phyloP scores from a whole-genome alignment of 2,329 filamentous ascomycete species.

The Dothistroma pini region DNA sequence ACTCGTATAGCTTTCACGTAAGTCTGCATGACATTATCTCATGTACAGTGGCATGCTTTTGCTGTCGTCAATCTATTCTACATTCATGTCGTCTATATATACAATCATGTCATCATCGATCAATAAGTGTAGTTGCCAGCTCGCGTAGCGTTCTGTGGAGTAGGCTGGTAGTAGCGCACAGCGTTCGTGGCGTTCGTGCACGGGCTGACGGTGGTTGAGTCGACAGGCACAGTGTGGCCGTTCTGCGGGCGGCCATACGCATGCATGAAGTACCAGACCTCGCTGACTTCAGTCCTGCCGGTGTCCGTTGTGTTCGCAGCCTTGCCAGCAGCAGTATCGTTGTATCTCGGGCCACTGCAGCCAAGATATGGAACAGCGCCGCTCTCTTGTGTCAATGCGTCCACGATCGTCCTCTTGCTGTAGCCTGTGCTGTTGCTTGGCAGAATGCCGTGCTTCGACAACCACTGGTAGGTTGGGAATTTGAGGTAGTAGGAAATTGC shows the following conservation, averaged over 20 bases:
- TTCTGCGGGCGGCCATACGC: slow-evolving; percentile 57
- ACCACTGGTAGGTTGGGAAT: slow-evolving; percentile 60
- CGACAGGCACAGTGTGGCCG: slow-evolving; percentile 45
- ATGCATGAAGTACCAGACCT: slow-evolving; percentile 66
- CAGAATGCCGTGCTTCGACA: slow-evolving; percentile 51
- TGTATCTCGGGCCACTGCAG: slow-evolving; percentile 59
- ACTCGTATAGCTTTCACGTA: background rate
- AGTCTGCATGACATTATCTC: too few species aligned
- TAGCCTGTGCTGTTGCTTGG: slow-evolving; percentile 59
- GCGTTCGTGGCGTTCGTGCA: slow-evolving; percentile 55
- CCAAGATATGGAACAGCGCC: slow-evolving; percentile 59
- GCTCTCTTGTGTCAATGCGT: slow-evolving; percentile 48
- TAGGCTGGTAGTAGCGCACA: slow-evolving; percentile 54
- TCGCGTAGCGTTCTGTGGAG: slow-evolving; percentile 15
- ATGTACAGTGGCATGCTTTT: background rate
- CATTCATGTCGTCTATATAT: background rate
- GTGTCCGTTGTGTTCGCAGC: slow-evolving; percentile 48
- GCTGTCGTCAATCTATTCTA: background rate
- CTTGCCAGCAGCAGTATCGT: slow-evolving; percentile 56
- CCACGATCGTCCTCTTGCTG: slow-evolving; percentile 51
- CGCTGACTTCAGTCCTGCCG: slow-evolving; percentile 55
- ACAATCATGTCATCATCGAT: background rate
- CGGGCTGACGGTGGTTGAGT: slow-evolving; percentile 50
- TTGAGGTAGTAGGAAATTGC: slow-evolving; percentile 55
- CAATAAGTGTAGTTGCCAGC: background rate